Percentiles rank a stretch among this genome's conserved stretches.
Conservation (phyloP, 2,329 filamentous ascomycete species). For the Corniculantispora saksenae region DNA sequence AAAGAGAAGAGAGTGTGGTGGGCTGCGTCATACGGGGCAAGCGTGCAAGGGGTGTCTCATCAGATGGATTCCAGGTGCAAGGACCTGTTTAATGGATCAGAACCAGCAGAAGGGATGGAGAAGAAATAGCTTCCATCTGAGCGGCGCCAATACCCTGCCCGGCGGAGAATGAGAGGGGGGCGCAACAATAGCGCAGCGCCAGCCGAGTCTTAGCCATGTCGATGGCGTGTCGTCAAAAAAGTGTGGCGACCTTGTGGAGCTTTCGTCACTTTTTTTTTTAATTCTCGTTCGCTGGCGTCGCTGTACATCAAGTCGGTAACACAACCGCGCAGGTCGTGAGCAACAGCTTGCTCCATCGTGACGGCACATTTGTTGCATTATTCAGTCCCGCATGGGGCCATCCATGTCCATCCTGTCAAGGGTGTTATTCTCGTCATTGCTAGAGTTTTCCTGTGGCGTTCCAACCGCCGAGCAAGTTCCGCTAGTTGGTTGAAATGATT, state of each 20-base stretch:
- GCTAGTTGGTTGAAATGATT: background rate
- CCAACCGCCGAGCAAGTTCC: background rate
- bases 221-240: slow-evolving; percentile 15
- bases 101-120: slow-evolving; percentile 19
- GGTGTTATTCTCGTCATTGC: background rate
- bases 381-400: slow-evolving; percentile 3
- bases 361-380: slow-evolving; percentile 3
- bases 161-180: slow-evolving; percentile 1
- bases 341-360: slow-evolving; percentile 5
- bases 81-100: slow-evolving; percentile 15
- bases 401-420: background rate
- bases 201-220: slow-evolving; percentile 13
- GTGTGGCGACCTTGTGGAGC: slow-evolving; percentile 16
- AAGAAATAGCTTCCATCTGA: slow-evolving; percentile 17
- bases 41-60: slow-evolving; percentile 35
- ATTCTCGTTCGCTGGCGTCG: slow-evolving; percentile 2
- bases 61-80: slow-evolving; percentile 33
- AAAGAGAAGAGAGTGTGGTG: slow-evolving; percentile 19
- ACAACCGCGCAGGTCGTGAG: slow-evolving; percentile 11
- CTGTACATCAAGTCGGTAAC: slow-evolving; percentile 8
- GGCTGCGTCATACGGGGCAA: slow-evolving; percentile 31
- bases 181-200: slow-evolving; percentile 16
- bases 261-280: slow-evolving; percentile 2
- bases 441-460: background rate
- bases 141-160: slow-evolving; percentile 12